Base-by-base conservation (phyloP, 192 early-diverging fungal species). In the Coemansia sp. region DNA sequence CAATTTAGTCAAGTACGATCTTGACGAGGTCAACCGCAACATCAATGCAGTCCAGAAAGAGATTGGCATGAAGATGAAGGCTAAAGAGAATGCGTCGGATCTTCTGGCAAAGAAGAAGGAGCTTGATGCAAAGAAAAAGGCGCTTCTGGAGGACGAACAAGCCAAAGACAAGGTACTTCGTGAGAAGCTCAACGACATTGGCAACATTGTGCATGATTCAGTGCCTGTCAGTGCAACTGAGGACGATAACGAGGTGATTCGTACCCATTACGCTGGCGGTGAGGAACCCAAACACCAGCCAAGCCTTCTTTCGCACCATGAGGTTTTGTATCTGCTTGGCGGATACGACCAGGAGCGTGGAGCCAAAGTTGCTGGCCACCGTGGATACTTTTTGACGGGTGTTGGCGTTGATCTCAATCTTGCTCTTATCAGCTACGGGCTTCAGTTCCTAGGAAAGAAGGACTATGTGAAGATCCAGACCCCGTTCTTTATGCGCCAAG, bases 401-500 rank as follows among this genome's bases (percentile, higher is more conserved):
- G 89, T 87, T 6, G 98, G 96, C 77, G 96, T 99, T 32, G 95
- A 98, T 70, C 85, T 99, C 66, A 98, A 98, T 82, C 85, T 99
- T 73, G 97, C 96, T 20, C 84, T 99, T 61, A 91, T 99, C 75
- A 94, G 91, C 75, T 99, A 98, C 72, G 97, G 97, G 32, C 87
- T 99, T 41, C 87, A 90, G 51, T 99, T 98, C 85, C 85, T 99
- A 59, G 88, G 85, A 54, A 87, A 84, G 64, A 81, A 85, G 49
- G 89, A 88, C 14, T 98, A 93, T 77, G 95, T 87, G 61, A 98
- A 98, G 87, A 87, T 99, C 17, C 91, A 92, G 84, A 99, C 97
- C 7, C 97, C 97, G 40, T 99, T 92, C 87, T 98, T 99, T 71
- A 99, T 99, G 97, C 91, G 91, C 56, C 90, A 89, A 84, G 93